Conservation (phyloP, 2,329 filamentous ascomycete species). For the Grosmannia serpens region DNA sequence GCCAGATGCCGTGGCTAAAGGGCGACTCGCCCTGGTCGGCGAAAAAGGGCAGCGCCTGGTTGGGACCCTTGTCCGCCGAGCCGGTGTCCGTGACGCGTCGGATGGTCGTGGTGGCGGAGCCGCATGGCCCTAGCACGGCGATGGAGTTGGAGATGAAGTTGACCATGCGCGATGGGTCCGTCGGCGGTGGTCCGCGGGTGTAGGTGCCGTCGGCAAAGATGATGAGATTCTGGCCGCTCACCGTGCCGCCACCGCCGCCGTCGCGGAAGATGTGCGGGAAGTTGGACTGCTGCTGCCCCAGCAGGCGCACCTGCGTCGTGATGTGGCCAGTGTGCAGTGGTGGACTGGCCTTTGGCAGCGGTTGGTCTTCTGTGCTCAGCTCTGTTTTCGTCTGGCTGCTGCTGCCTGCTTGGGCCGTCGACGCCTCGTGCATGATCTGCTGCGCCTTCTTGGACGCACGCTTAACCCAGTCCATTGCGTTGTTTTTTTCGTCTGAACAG, state of each 20-base stretch:
- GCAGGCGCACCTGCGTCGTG: conserved; percentile 3
- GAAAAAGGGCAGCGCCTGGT: conserved; percentile 6
- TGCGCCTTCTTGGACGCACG: conserved; percentile 6
- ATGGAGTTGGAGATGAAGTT: conserved; percentile 12
- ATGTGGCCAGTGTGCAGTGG: not conserved
- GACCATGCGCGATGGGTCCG: conserved; percentile 5
- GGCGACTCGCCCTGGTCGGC: conserved; percentile 4
- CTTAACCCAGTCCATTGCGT: conserved; percentile 8
- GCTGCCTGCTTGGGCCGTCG: not conserved
- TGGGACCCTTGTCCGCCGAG: not conserved
- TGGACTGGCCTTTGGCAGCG: not conserved
- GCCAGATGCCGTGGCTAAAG: conserved; percentile 7
- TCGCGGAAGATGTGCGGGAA: conserved; percentile 12
- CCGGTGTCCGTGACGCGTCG: not conserved
- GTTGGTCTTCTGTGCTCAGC: not conserved
- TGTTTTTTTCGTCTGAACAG: not conserved
- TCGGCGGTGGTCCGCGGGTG: conserved; percentile 10
- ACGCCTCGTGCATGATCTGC: conserved; percentile 1
- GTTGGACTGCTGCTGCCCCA: conserved; percentile 11
- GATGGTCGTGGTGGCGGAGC: not conserved
- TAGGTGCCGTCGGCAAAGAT: conserved; percentile 12
- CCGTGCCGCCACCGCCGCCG: conserved; percentile 12
- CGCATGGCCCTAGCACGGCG: conserved; percentile 1
- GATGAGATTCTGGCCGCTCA: conserved; percentile 9
- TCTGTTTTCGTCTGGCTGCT: not conserved